Evolutionary conservation across 345 rosid species (phyloP).

Genomic region (Garcia nutans): DNA sequence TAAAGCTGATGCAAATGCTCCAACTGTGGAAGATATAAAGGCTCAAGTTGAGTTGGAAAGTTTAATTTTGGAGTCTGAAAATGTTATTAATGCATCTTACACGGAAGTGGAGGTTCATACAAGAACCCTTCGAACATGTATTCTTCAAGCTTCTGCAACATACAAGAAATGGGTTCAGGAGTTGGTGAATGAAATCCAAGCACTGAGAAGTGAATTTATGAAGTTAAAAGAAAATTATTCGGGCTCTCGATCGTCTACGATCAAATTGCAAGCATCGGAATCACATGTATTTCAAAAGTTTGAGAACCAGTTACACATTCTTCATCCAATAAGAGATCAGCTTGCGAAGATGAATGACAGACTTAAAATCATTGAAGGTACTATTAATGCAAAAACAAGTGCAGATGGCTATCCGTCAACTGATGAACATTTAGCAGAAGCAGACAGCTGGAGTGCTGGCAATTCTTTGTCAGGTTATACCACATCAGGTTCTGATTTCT

Average conservation of each 20-base stretch:
- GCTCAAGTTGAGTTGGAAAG: constrained; percentile 30
- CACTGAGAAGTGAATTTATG: constrained; percentile 23
- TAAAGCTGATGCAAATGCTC: constrained; percentile 16
- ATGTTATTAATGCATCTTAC: constrained; percentile 27
- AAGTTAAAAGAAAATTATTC: constrained; percentile 27
- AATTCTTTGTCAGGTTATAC: constrained; percentile 39
- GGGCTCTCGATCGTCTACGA: constrained; percentile 6
- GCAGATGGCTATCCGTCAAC: constrained; percentile 21
- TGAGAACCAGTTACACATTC: constrained; percentile 37
- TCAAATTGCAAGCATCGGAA: constrained; percentile 16
- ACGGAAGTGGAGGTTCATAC: constrained; percentile 32
- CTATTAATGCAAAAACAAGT: constrained; percentile 31
- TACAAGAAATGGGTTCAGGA: constrained; percentile 28
- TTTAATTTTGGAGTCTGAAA: constrained; percentile 28
- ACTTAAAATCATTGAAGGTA: constrained; percentile 34
- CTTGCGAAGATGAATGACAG: constrained; percentile 39
- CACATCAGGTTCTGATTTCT: constrained; percentile 44
- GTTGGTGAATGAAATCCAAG: constrained; percentile 30
- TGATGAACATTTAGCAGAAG: constrained; percentile 43
- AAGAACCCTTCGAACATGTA: constrained; percentile 24
- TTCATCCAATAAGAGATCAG: constrained; percentile 44
- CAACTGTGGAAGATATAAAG: constrained; percentile 20
- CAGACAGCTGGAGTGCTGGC: constrained; percentile 47
- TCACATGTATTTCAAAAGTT: constrained; percentile 20
- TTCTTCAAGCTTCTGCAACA: constrained; percentile 26